phyloP scores from a whole-genome alignment of 352 stramenopile genomes.

The Phytophthora foliorum region DNA sequence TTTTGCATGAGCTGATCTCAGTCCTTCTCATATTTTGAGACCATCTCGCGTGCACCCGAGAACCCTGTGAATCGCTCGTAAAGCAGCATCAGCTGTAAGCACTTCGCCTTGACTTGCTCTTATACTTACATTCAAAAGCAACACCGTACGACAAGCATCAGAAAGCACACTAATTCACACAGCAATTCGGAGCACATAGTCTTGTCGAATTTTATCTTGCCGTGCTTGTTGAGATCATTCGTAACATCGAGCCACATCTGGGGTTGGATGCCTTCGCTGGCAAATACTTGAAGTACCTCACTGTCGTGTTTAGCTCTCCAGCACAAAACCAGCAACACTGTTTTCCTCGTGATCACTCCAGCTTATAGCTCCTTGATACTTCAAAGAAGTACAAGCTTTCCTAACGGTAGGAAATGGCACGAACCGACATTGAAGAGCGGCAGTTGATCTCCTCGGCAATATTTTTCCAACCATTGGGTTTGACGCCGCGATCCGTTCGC shows the following conservation, averaged over 20 bases:
- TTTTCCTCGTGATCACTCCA: slow-evolving; percentile 32
- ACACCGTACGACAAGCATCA: neutral
- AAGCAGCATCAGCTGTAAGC: slow-evolving; percentile 32
- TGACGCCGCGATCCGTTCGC: slow-evolving; percentile 34
- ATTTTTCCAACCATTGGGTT: slow-evolving; percentile 26
- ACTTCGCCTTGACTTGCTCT: slow-evolving; percentile 45
- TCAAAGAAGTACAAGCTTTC: neutral
- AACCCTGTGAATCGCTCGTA: slow-evolving; percentile 40
- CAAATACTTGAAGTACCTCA: slow-evolving; percentile 20
- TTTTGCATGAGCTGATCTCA: slow-evolving; percentile 36
- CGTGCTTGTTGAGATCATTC: slow-evolving; percentile 35
- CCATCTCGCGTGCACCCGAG: slow-evolving; percentile 12
- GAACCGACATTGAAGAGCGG: slow-evolving; percentile 39
- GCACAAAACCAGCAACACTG: slow-evolving; percentile 39
- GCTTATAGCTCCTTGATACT: neutral
- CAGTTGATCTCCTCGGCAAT: slow-evolving; percentile 20
- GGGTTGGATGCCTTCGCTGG: slow-evolving; percentile 26
- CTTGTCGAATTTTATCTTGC: slow-evolving; percentile 25
- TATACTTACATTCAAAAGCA: slow-evolving; percentile 8
- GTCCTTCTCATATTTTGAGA: slow-evolving; percentile 15
- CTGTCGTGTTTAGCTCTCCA: slow-evolving; percentile 28
- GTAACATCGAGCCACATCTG: slow-evolving; percentile 30
- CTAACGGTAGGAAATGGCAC: slow-evolving; percentile 8
- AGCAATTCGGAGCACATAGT: slow-evolving; percentile 2
- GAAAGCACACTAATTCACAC: neutral